Evolutionary conservation across 352 stramenopile species (phyloP), one percentile per base, ranked within the genome.

Genomic region (Phytophthora multivora): DNA sequence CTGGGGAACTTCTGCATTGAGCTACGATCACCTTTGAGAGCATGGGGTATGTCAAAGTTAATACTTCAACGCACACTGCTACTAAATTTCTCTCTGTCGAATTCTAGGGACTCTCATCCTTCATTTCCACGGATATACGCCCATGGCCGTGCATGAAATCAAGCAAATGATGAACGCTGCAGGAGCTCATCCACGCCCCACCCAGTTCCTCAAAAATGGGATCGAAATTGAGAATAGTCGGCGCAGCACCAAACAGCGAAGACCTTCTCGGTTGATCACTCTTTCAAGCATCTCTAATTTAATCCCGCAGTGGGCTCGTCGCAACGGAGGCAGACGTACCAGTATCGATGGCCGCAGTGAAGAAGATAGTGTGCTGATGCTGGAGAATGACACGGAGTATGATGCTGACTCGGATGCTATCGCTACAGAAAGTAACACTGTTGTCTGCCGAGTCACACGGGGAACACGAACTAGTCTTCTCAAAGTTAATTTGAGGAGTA

Each of bases 1-100:
- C 68, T 80, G 2, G 83, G 69, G 19, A 93, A 93, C 61, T 87
- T 89, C 31, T 93, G 82, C 65, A 80, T 91, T 55, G 84, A 93
- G 52, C 49, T 93, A 19, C 74, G 66, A 41, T 89, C 82, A 5
- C 80, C 80, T 0, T 75, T 77, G 41, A 67, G 84, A 45, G 68
- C 68, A 4, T 91, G 82, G 82, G 84, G 84, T 88, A 60, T 33
- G 58, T 43, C 5, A 19, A 39, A 40, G 21, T 15, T 5, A 36
- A n/a, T n/a, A 12, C 16, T 12, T 11, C 38, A 5, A 11, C 6
- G 9, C 26, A 1, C 9, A 23, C 1, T 25, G 26, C 30, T 13
- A 35, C 26, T 63, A 18, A 51, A 13, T 21, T 15, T 13, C n/a
- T 21, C 43, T 38, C 5, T 31, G 40, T 53, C 21, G 3, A 42